phyloP scores from a whole-genome alignment of 495 filamentous ascomycete genomes.

The Xylaria venustula region DNA sequence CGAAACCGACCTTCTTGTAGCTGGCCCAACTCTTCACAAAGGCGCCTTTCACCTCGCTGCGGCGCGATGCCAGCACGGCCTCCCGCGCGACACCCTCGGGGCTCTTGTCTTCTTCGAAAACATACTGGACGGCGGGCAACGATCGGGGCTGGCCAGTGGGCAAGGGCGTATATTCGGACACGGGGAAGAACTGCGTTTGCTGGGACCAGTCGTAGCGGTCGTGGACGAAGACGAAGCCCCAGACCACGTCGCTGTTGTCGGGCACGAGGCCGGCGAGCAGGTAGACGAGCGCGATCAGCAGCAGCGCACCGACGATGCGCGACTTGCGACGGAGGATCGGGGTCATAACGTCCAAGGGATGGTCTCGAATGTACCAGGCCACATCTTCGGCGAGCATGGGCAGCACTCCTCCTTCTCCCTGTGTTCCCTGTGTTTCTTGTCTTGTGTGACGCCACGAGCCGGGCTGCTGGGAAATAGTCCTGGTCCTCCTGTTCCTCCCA shows the following conservation, averaged over 20 bases:
- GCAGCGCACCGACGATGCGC: slow-evolving; percentile 17
- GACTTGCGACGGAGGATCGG: slow-evolving; percentile 29
- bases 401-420: too few relatives aligned
- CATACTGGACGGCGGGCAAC: slow-evolving; percentile 41
- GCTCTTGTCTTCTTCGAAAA: slow-evolving; percentile 34
- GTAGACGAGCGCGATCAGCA: slow-evolving; percentile 21
- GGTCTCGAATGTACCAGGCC: slow-evolving; percentile 24
- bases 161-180: slow-evolving; percentile 33
- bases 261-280: slow-evolving; percentile 30
- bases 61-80: slow-evolving; percentile 43
- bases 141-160: slow-evolving; percentile 33
- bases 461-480: background rate
- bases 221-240: slow-evolving; percentile 31
- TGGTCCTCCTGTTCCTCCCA: background rate
- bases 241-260: slow-evolving; percentile 26
- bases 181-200: slow-evolving; percentile 28
- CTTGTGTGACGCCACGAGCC: background rate
- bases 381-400: slow-evolving; percentile 32
- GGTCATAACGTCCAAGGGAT: slow-evolving; percentile 23
- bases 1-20: slow-evolving; percentile 75
- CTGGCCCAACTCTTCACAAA: slow-evolving; percentile 75
- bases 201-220: slow-evolving; percentile 46
- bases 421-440: too few relatives aligned
- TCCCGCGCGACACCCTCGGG: slow-evolving; percentile 25
- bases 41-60: slow-evolving; percentile 60